phyloP scores from a whole-genome alignment of 352 stramenopile species.

The Globisporangium nagaii region DNA sequence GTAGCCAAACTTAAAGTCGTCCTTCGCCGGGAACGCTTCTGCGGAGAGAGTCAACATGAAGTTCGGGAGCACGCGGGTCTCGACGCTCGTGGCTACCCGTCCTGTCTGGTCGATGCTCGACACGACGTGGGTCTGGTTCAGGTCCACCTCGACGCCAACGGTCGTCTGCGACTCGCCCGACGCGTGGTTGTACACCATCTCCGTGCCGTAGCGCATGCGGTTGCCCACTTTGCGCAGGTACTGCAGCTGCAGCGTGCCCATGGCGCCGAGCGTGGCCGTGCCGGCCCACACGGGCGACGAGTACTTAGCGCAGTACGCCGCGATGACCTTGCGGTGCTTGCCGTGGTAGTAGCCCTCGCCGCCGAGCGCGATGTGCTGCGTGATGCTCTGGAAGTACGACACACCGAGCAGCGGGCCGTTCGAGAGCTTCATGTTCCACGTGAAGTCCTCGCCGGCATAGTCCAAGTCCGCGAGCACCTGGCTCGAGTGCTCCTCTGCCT shows the following conservation, averaged over 20 bases:
- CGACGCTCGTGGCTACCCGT: conserved; percentile 77
- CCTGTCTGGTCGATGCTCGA: conserved; percentile 80
- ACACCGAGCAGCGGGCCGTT: conserved; percentile 82
- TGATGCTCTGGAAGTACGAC: conserved; percentile 87
- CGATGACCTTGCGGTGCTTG: conserved; percentile 83
- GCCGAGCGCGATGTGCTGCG: conserved; percentile 65
- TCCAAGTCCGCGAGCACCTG: conserved; percentile 82
- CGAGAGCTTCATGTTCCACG: conserved; percentile 87
- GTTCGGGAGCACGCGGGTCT: conserved; percentile 82
- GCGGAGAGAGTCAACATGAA: conserved; percentile 82
- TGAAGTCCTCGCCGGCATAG: conserved; percentile 80
- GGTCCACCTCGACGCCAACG: conserved; percentile 76
- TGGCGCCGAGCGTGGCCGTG: conserved; percentile 68
- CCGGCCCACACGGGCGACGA: conserved; percentile 59
- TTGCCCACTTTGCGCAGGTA: conserved; percentile 84
- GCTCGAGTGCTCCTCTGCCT: conserved; percentile 70
- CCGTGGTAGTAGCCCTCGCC: conserved; percentile 88
- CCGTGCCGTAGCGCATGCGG: conserved; percentile 76
- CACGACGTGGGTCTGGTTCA: conserved; percentile 81
- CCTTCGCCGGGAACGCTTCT: conserved; percentile 80
- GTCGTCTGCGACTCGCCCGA: conserved; percentile 80
- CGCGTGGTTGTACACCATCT: conserved; percentile 84
- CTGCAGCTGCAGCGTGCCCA: conserved; percentile 80
- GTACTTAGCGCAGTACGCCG: conserved; percentile 83
- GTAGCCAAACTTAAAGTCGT: conserved; percentile 91